Evolutionary conservation across 164 flowering plant genomes (phyloP), one percentile per base, ranked within the genome.

Genomic region (Echeveria elegans): DNA sequence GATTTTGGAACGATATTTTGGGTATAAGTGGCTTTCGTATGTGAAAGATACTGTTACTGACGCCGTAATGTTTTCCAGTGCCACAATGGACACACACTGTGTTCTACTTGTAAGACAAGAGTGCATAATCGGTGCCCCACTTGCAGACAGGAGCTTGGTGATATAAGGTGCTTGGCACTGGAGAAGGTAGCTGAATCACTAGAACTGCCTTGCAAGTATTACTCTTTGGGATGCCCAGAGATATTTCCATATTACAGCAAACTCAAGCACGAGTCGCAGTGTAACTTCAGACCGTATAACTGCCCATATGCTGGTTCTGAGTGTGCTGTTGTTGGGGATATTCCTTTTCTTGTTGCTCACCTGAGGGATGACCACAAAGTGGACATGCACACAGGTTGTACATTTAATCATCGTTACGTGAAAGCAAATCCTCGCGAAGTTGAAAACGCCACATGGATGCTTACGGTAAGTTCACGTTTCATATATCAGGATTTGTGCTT

Each of bases 401-500:
- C 47, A 43, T 43, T 43, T 43, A 43, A 43, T 43, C 47, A 43
- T 43, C 47, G 47, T 16, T 43, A 43, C 15, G 47, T 43, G 16
- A 43, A 43, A 43, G 47, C 47, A 11, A 43, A 43, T 43, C 47
- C 47, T 43, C 47, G 47, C 16, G 47, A 43, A 43, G 47, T 43
- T 43, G 47, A 43, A 71, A 93, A 93, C 70, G 98, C 97, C 47
- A 90, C 98, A 7, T 92, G 98, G 96, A 92, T 92, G 96, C 80
- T 92, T 19, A 90, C 98, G 4, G 96, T 92, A 80, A 78, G 87
- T 81, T 18, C 29, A 59, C 34, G 15, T 15, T 18, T 43, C 47
- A 43, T 43, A 11, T 11, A 15, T 43, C 47, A 34, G 7, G 3
- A 34, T 34, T 34, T 34, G 7, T n/a, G 37, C 37, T 34, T 34